Evolutionary conservation across 2,329 filamentous ascomycete species (phyloP).

Genomic region (Aspergillus fumigatiaffinis): DNA sequence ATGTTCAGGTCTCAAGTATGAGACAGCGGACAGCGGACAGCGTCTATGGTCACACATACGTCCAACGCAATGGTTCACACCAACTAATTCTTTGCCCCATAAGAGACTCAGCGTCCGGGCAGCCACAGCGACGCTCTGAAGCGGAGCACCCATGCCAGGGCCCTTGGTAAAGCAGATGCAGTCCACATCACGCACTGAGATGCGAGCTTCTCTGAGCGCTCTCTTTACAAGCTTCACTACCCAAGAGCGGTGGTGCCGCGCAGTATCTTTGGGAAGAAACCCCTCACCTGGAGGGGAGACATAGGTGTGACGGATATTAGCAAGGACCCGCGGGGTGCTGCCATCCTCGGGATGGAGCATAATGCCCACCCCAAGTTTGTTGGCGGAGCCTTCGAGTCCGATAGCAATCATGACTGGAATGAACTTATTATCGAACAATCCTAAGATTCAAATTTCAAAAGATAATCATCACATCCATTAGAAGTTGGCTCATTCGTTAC

Average conservation of each 20-base stretch:
- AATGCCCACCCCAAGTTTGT: conserved; percentile 92
- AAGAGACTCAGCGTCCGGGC: conserved; percentile 77
- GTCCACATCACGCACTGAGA: conserved; percentile 65
- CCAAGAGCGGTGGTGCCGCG: conserved; percentile 82
- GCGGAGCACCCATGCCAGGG: conserved; percentile 91
- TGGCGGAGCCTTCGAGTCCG: conserved; percentile 88
- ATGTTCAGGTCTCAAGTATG: not conserved
- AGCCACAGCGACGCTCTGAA: conserved; percentile 80
- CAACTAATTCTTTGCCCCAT: conserved; percentile 85
- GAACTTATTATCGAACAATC: not conserved
- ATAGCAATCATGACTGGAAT: conserved; percentile 57
- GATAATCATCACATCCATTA: not conserved
- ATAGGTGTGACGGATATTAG: conserved; percentile 94
- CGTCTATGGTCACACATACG: conserved; percentile 44
- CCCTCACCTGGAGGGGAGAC: conserved; percentile 86
- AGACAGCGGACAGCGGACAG: not conserved
- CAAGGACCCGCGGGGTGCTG: conserved; percentile 66
- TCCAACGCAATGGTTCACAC: conserved; percentile 96
- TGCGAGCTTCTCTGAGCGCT: conserved; percentile 67
- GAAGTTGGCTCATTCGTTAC: not conserved
- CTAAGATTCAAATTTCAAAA: not conserved
- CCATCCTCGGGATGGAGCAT: conserved; percentile 66
- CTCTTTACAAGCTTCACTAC: conserved; percentile 77
- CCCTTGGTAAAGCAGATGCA: conserved; percentile 96
- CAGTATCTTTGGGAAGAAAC: conserved; percentile 95